A percentile compares a stretch with the other conserved stretches of the same genome.
phyloP scores from a whole-genome alignment of 179 eudicot genomes.

The Beta corolliflora region DNA sequence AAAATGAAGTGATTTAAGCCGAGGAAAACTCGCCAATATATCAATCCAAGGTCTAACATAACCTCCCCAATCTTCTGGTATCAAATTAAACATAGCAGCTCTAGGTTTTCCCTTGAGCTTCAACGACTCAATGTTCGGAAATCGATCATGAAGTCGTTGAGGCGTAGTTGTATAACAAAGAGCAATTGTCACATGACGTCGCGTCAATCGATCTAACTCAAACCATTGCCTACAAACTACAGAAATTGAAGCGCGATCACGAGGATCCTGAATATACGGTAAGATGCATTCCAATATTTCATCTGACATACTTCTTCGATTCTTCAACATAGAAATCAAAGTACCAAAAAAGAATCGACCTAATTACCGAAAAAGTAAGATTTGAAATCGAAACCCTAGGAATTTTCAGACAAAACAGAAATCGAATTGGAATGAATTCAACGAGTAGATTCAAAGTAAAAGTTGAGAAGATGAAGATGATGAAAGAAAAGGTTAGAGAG shows the following conservation, averaged over 20 bases:
- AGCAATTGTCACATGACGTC: slow-evolving; percentile 74
- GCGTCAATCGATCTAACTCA: slow-evolving; percentile 61
- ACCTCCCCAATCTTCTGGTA: slow-evolving; percentile 97
- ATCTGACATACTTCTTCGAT: slow-evolving; percentile 46
- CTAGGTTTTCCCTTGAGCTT: slow-evolving; percentile 88
- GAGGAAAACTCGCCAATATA: slow-evolving; percentile 38
- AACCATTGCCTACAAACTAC: slow-evolving; percentile 67
- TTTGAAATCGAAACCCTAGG: background rate
- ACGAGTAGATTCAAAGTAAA: background rate
- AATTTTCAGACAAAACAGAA: no score
- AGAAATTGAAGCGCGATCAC: slow-evolving; percentile 67
- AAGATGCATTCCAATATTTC: slow-evolving; percentile 62
- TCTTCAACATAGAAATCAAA: background rate
- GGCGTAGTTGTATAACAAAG: slow-evolving; percentile 82
- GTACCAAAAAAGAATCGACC: background rate
- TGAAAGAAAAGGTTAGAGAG: background rate
- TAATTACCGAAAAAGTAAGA: background rate
- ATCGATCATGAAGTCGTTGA: slow-evolving; percentile 46
- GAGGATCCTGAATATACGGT: slow-evolving; percentile 58
- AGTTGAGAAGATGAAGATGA: background rate
- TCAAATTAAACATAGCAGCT: slow-evolving; percentile 88
- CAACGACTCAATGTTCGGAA: slow-evolving; percentile 66
- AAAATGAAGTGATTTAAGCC: slow-evolving; percentile 65
- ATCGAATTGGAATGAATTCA: no score
- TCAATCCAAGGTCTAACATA: slow-evolving; percentile 77